phyloP scores from a whole-genome alignment of 257 asterid species.

The Fraxinus anomala region DNA sequence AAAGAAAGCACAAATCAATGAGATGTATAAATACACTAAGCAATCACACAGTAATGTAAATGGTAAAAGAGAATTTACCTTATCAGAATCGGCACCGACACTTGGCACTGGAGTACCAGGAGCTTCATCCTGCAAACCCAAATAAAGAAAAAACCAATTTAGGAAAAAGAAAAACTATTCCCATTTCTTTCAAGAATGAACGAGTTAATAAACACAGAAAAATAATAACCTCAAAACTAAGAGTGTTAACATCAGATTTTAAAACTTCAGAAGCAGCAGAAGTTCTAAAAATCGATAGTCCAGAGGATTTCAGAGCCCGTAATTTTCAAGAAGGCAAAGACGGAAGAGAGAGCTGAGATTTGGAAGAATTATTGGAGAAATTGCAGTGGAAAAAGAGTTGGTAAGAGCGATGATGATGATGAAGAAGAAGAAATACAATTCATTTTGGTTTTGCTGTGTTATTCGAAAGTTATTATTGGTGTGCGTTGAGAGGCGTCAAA shows the following conservation, averaged over 20 bases:
- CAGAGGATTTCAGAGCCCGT: slow-evolving; percentile 39
- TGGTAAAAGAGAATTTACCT: slow-evolving; percentile 34
- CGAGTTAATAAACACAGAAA: neutral
- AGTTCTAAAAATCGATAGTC: slow-evolving; percentile 39
- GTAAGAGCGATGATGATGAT: slow-evolving; percentile 45
- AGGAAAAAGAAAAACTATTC: neutral
- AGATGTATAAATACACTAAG: neutral
- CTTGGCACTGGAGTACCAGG: slow-evolving; percentile 42
- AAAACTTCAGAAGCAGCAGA: slow-evolving; percentile 65
- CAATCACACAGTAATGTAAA: neutral
- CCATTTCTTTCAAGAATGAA: neutral
- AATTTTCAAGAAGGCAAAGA: slow-evolving; percentile 32
- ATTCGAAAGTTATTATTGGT: no score
- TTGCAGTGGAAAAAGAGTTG: slow-evolving; percentile 50
- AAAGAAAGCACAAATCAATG: neutral
- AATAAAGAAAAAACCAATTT: slow-evolving; percentile 1
- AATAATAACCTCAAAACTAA: slow-evolving; percentile 43
- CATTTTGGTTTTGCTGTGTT: neutral
- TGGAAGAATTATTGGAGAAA: slow-evolving; percentile 43
- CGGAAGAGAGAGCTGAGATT: slow-evolving; percentile 48
- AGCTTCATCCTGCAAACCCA: slow-evolving; percentile 40
- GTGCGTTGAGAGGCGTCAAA: slow-evolving; percentile 17
- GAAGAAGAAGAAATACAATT: slow-evolving; percentile 30
- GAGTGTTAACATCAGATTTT: slow-evolving; percentile 33
- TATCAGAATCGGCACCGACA: slow-evolving; percentile 50